Evolutionary conservation across 768 basidiomycete species (phyloP).

Genomic region (Leucosporidium scottii): DNA sequence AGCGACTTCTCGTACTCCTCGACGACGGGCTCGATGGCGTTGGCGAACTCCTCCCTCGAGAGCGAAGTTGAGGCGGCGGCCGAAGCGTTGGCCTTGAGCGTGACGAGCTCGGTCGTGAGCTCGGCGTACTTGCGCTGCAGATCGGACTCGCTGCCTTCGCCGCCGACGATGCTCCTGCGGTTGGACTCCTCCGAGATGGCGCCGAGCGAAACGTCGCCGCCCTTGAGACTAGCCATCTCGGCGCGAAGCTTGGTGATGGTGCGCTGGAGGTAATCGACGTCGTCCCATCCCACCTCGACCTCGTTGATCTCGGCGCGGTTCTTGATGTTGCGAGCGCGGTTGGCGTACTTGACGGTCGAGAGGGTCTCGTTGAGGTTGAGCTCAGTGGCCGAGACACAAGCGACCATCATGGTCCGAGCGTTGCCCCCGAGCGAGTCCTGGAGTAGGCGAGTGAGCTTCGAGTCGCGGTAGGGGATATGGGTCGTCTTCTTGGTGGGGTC

Average conservation of each 20-base stretch:
- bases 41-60: constrained; percentile 40
- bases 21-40: constrained; percentile 81
- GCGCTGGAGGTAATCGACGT: constrained; percentile 89
- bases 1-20: constrained; percentile 99
- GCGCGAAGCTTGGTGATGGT: constrained; percentile 76
- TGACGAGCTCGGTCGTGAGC: constrained; percentile 76
- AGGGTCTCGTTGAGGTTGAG: constrained; percentile 91
- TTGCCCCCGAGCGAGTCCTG: constrained; percentile 98
- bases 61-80: constrained; percentile 59
- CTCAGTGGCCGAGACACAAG: constrained; percentile 92
- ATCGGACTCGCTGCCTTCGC: background rate
- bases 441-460: constrained; percentile 88
- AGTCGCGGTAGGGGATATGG: constrained; percentile 96
- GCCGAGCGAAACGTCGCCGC: constrained; percentile 36
- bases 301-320: constrained; percentile 87
- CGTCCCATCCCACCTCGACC: constrained; percentile 97
- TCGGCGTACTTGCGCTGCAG: constrained; percentile 49
- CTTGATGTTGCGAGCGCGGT: constrained; percentile 94
- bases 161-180: constrained; percentile 4
- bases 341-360: constrained; percentile 92
- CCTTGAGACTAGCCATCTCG: constrained; percentile 59
- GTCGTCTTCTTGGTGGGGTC: constrained; percentile 83
- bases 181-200: constrained; percentile 42
- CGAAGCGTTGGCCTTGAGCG: constrained; percentile 52
- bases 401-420: constrained; percentile 97